These are phyloP conservation scores for Dryas drummondii DNA, from an alignment of 306 rosid genomes.

Conservation along the genomic window DNA sequence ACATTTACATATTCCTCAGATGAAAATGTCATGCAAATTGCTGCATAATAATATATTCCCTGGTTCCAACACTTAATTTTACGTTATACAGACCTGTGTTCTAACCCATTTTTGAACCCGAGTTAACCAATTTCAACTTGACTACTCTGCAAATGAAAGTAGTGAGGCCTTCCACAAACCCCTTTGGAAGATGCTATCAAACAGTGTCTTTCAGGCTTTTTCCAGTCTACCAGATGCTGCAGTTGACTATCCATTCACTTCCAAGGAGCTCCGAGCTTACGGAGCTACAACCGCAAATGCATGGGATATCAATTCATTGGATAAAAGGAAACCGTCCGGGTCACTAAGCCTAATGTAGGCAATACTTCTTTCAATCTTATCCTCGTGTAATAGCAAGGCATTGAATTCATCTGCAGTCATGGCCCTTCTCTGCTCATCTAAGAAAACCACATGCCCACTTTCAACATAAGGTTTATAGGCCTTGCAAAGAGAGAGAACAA, in stretches of 20 bases:
- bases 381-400: conserved; percentile 20
- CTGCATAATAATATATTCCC: no score
- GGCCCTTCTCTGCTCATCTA: conserved; percentile 53
- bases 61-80: no score
- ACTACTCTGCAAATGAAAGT: neutral
- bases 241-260: neutral
- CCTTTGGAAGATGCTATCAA: neutral
- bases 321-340: conserved; percentile 90
- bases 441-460: conserved; percentile 76
- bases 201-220: neutral
- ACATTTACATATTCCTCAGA: no score
- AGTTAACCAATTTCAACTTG: no score
- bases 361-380: conserved; percentile 23
- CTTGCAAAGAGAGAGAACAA: conserved; percentile 56
- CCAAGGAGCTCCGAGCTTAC: conserved; percentile 20
- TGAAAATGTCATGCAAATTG: neutral
- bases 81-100: no score
- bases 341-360: conserved; percentile 73
- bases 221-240: neutral
- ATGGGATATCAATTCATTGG: conserved; percentile 78
- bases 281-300: conserved; percentile 77
- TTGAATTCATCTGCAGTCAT: conserved; percentile 44
- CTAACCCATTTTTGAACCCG: neutral
- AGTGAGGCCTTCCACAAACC: neutral
- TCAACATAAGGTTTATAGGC: conserved; percentile 63